Base-by-base conservation (phyloP, 1,139 yeast species). In the Saccharomyces hybrid region DNA sequence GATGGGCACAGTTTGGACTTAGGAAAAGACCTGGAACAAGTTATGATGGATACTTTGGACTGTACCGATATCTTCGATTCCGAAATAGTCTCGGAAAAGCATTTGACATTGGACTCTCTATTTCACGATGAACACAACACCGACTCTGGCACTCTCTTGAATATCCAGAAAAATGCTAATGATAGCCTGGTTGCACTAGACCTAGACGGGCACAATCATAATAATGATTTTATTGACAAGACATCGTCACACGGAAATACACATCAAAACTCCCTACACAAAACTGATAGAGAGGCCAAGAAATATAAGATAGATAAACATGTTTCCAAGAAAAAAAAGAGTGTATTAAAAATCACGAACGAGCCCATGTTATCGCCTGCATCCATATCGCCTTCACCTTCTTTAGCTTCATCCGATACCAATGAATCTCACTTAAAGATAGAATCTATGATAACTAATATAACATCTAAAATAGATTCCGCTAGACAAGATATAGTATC, bases 31-130 rank as follows among this genome's bases (percentile, higher is more conserved):
- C 57, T 62, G 21, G 62, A 60, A 49, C 52, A 56, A 27, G 63
- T 59, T 7, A 60, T 61, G 14, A 38, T 38, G 44, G 44, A 38
- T 38, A 54, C 54, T 24, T 49, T 52, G 49, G 57, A 52, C 38
- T 52, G 57, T 26, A 51, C 48, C 42, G 59, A 57, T 28, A 27
- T 58, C 12, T 50, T 57, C 7, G 60, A 56, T 31, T 57, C 55
- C n/a, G 57, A 57, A 24, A 52, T 57, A 16, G 48, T 55, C 7
- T 53, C 54, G 21, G 54, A 57, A 38, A 60, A 60, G 42, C 62
- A 62, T 51, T 57, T 67, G 9, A 64, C 67, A 7, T 57, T 66
- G 49, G 69, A 67, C 24, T 60, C 59, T 48, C 55, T 65, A 31
- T 54, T 65, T 11, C 62, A 58, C 16, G 64, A 60, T 14, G 58